Percentiles rank a stretch among this genome's conserved stretches.
Evolutionary conservation across 2,329 filamentous ascomycete genomes (phyloP).

Genomic region (Phoma sp.): DNA sequence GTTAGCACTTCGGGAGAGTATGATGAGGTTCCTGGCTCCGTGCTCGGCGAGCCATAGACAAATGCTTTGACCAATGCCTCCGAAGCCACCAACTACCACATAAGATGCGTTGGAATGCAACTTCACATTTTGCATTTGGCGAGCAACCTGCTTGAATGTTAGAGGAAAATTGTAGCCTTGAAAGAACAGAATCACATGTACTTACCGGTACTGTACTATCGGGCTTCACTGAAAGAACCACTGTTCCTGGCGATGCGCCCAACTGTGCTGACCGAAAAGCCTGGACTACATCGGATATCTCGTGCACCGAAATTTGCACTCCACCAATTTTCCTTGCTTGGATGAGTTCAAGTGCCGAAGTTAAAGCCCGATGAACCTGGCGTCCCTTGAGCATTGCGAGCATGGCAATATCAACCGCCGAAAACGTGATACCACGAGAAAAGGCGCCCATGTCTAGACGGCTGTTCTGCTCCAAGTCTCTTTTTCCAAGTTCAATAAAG

Average conservation of each 20-base stretch:
- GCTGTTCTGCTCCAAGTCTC: background rate
- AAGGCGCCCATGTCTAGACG: constrained; percentile 33
- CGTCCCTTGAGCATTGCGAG: constrained; percentile 49
- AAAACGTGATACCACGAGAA: constrained; percentile 18
- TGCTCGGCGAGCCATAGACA: constrained; percentile 16
- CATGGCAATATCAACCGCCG: constrained; percentile 39
- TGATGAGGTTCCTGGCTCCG: background rate
- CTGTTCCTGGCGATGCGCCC: background rate
- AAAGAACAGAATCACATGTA: constrained; percentile 13
- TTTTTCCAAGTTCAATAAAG: constrained; percentile 29
- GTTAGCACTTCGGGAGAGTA: background rate
- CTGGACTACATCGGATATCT: constrained; percentile 1
- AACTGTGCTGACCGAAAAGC: background rate
- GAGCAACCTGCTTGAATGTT: background rate
- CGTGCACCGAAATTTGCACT: background rate
- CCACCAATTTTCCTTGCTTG: background rate
- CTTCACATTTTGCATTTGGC: background rate
- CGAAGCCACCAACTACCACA: constrained; percentile 29
- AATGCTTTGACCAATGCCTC: constrained; percentile 29
- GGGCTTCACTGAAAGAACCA: background rate
- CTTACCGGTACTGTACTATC: background rate
- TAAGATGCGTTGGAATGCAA: background rate
- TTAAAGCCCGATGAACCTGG: background rate
- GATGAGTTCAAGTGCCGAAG: background rate
- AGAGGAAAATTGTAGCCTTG: background rate